phyloP scores from a whole-genome alignment of 2,329 filamentous ascomycete species.

The Teratosphaeria pseudoeucalypti region DNA sequence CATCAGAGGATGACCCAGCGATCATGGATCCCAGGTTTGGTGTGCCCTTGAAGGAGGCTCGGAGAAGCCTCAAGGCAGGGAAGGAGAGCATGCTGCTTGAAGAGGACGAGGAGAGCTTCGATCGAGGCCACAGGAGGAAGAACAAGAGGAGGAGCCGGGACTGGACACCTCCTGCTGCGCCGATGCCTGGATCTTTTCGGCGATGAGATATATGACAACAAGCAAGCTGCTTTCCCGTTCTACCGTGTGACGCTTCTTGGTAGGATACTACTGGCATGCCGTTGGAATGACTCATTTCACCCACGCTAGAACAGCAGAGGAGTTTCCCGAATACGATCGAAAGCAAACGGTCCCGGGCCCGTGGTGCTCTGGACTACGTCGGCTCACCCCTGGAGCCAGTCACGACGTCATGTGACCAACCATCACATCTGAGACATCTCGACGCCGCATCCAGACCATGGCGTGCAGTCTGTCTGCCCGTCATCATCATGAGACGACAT shows the following conservation, averaged over 20 bases:
- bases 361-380: background rate
- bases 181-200: conserved; percentile 7
- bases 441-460: too few species aligned
- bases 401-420: too few species aligned
- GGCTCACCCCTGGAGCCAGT: background rate
- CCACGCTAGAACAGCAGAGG: background rate
- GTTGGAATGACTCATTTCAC: background rate
- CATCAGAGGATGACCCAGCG: conserved; percentile 40
- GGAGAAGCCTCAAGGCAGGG: conserved; percentile 23
- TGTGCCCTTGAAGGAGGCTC: conserved; percentile 17
- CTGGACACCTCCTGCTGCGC: conserved; percentile 14
- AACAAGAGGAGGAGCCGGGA: conserved; percentile 13
- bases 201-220: background rate
- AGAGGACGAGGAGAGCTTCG: conserved; percentile 2
- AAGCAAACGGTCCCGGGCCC: background rate
- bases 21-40: conserved; percentile 28
- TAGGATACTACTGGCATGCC: background rate
- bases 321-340: background rate
- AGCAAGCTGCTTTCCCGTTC: background rate
- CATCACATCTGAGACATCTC: too few species aligned
- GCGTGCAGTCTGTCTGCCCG: too few species aligned
- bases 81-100: conserved; percentile 12
- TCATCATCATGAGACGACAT: background rate
- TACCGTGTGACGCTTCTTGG: too few species aligned
- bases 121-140: conserved; percentile 14